A percentile compares a stretch with the other conserved stretches of the same genome.
phyloP scores from a whole-genome alignment of 2,329 filamentous ascomycete species.

The Hymenoscyphus infarciens region DNA sequence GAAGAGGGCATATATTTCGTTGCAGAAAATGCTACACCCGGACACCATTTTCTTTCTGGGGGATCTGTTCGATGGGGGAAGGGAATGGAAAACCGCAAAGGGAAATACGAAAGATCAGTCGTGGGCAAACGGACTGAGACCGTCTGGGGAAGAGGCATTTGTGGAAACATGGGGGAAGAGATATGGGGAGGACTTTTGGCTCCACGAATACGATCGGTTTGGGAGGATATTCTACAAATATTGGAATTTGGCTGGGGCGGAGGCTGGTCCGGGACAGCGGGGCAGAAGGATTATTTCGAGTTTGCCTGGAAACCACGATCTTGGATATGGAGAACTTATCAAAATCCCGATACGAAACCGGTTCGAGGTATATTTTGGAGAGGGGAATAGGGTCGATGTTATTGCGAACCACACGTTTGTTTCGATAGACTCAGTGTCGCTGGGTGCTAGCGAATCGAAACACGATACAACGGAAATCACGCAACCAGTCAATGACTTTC shows the following conservation, averaged over 20 bases:
- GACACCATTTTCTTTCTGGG: slow-evolving; percentile 89
- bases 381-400: slow-evolving; percentile 85
- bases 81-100: slow-evolving; percentile 80
- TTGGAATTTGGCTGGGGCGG: slow-evolving; percentile 56
- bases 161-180: slow-evolving; percentile 66
- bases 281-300: slow-evolving; percentile 78
- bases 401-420: slow-evolving; percentile 95
- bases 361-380: slow-evolving; percentile 85
- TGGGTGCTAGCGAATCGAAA: slow-evolving; percentile 66
- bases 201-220: slow-evolving; percentile 82
- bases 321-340: slow-evolving; percentile 85
- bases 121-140: slow-evolving; percentile 52
- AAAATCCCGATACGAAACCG: slow-evolving; percentile 75
- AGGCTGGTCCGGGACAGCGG: slow-evolving; percentile 55
- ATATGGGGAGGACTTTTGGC: slow-evolving; percentile 82
- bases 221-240: slow-evolving; percentile 76
- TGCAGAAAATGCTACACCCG: slow-evolving; percentile 74
- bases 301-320: slow-evolving; percentile 89
- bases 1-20: slow-evolving; percentile 71
- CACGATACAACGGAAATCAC: slow-evolving; percentile 62
- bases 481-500: slow-evolving; percentile 70
- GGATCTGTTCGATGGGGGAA: slow-evolving; percentile 90
- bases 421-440: slow-evolving; percentile 81
- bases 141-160: slow-evolving; percentile 49
- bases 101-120: slow-evolving; percentile 57